Evolutionary conservation across 352 stramenopile species (phyloP), one percentile per base, ranked within the genome.

Genomic region (Pythium brachiatum): DNA sequence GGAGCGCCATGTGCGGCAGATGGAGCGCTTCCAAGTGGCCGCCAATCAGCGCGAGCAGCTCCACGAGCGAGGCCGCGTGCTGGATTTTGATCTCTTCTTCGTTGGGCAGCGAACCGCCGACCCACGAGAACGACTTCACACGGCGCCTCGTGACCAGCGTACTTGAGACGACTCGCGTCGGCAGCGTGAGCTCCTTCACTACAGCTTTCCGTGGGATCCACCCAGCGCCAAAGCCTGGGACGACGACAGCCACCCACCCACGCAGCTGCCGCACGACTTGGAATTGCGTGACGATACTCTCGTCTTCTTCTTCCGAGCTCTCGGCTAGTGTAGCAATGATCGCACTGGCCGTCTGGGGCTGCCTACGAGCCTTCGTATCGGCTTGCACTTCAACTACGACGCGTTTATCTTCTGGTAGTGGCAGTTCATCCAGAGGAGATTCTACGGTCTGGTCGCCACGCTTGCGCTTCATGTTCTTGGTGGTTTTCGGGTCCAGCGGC

Each of bases 181-280:
- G 5, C 7, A 29, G 9, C 9, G n/a, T 56, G 27, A n/a, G 15
- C 41, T 66, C 51, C 16, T 46, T 50, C 4, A 44, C 16, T 3
- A 60, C 52, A 18, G 52, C 51, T 2, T 39, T 54, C 1, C 7
- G 13, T 55, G 51, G 60, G 44, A 66, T 60, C 60, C 60, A 66
- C 21, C 36, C 60, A 29, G 52, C 53, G 16, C 60, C 60, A 13
- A 31, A 51, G 11, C 60, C 60, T 11, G 60, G 51, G 4, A 66
- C 60, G 3, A 36, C 60, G 23, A 66, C 31, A 27, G 60, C 60
- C 8, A 66, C 26, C 60, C 51, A 66, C 12, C 23, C 60, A 47
- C 39, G 50, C 21, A 66, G 39, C 18, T 53, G 53, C 25, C 60
- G 41, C n/a, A 67, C 18, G 7, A 67, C 53, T n/a, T 67, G 60